Conservation (phyloP, 176 grass and related monocot species). For the Aegilops tauschii region DNA sequence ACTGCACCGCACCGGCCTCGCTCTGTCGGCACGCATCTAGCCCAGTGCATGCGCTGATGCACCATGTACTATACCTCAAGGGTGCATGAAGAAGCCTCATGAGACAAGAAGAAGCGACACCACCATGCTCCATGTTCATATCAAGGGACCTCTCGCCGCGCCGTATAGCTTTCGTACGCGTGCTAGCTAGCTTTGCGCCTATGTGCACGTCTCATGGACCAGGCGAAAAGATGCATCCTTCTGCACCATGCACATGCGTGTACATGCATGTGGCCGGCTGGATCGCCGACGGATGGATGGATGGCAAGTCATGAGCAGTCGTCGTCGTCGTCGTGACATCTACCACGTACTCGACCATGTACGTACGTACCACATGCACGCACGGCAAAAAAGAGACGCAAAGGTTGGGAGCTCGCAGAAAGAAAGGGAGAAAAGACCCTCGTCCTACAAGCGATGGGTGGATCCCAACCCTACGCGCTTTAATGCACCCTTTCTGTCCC, state of each 20-base stretch:
- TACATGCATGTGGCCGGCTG: not conserved
- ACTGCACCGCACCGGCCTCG: not conserved
- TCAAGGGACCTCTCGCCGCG: not conserved
- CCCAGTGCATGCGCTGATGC: not conserved
- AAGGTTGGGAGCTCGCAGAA: slow-evolving; percentile 25
- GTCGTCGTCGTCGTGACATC: not conserved
- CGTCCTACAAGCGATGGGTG: slow-evolving; percentile 12
- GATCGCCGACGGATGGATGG: not conserved
- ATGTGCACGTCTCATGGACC: slow-evolving; percentile 3
- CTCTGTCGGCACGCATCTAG: not conserved
- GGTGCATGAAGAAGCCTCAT: not conserved
- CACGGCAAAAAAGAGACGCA: slow-evolving; percentile 13
- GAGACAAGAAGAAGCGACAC: not conserved
- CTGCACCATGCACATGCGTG: not conserved
- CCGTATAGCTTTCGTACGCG: not conserved
- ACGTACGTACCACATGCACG: slow-evolving; percentile 1
- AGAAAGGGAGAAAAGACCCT: slow-evolving; percentile 15
- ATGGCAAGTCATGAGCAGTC: not conserved
- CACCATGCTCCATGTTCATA: not conserved
- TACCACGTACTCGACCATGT: not conserved
- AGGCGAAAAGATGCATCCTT: slow-evolving; percentile 36
- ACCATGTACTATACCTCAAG: not conserved
- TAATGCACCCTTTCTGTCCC: slow-evolving; percentile 50
- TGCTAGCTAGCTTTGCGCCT: not conserved
- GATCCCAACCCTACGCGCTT: slow-evolving; percentile 6